Evolutionary conservation across 1,284 basidiomycete species (phyloP).

Genomic region (Heterobasidion irregulare): DNA sequence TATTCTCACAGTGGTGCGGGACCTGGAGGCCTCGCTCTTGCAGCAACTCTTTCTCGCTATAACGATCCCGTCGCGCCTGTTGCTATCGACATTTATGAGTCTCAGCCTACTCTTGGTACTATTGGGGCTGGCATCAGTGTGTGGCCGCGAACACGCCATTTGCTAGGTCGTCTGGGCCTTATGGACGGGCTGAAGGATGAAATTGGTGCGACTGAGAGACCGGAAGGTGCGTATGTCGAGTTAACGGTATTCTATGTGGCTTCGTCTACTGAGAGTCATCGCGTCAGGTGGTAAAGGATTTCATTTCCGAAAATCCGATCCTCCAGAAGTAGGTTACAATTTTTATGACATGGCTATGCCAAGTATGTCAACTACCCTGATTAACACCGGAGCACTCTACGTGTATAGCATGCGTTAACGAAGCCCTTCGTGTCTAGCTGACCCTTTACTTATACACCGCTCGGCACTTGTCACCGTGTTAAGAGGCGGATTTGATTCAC

Average conservation of each 20-base stretch:
- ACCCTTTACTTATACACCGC: constrained; percentile 3
- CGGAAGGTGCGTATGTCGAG: constrained; percentile 13
- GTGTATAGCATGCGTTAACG: too few species aligned
- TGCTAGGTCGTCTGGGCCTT: background rate
- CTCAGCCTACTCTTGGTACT: background rate
- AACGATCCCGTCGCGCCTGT: background rate
- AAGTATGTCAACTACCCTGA: too few species aligned
- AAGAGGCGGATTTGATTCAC: constrained; percentile 10
- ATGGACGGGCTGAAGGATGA: background rate
- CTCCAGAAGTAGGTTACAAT: constrained; percentile 10
- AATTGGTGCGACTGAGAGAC: background rate
- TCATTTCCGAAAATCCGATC: constrained; percentile 14
- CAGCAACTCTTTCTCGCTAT: background rate
- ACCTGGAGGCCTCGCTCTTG: constrained; percentile 1
- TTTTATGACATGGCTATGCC: background rate
- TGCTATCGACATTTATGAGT: constrained; percentile 1
- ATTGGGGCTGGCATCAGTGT: constrained; percentile 1
- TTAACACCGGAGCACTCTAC: too few species aligned
- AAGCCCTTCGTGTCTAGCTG: background rate
- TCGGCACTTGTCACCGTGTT: background rate
- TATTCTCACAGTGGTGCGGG: constrained; percentile 9
- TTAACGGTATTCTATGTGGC: too few species aligned
- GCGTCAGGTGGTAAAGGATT: constrained; percentile 8
- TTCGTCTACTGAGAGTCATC: background rate
- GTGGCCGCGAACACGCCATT: background rate